Evolutionary conservation across 352 stramenopile species (phyloP), one percentile per base, ranked within the genome.

Genomic region (Nothophytophthora sp.): DNA sequence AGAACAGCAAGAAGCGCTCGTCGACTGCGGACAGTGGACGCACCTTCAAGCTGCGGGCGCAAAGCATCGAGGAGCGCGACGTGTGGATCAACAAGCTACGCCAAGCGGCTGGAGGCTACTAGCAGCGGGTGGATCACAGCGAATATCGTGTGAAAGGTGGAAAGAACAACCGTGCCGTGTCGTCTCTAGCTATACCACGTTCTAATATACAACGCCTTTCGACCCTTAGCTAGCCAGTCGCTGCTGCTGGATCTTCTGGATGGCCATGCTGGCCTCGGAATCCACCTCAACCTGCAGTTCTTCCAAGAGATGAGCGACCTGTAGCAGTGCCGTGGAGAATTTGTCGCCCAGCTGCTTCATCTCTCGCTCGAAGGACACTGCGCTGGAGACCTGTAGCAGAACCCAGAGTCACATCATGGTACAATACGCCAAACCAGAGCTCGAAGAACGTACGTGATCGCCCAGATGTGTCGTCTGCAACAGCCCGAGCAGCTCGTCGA

Each of bases 31-130:
- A 95, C 43, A 89, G 64, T 29, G 82, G 84, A 12, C 82, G 85
- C 9, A 65, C 86, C 37, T 95, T 93, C 51, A 92, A 93, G 41
- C 54, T 95, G 33, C 85, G 85, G n/a, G 82, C 85, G 13, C 69
- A 86, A 46, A 90, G 63, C 28, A 90, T 95, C 35, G 81, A 92
- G 59, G 81, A 93, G 45, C 82, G 84, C 16, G 78, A 92, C 37
- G 67, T 76, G 20, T 95, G 85, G 85, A 89, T 95, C 38, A 60
- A 88, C 23, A 88, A 79, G 38, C 56, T 95, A 42, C 82, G 81
- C 18, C 56, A 73, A 63, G 75, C 71, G 15, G 65, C 71, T 48
- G 74, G 74, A 16, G 71, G 71, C 12, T 76, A 78, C 41, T 70
- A 43, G 29, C 16, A 35, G 29, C 5, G 29, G n/a, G n/a, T n/a